A percentile compares a stretch with the other conserved stretches of the same genome.
Conservation (phyloP, 106 monocot genomes). For the Iris macrosiphon region DNA sequence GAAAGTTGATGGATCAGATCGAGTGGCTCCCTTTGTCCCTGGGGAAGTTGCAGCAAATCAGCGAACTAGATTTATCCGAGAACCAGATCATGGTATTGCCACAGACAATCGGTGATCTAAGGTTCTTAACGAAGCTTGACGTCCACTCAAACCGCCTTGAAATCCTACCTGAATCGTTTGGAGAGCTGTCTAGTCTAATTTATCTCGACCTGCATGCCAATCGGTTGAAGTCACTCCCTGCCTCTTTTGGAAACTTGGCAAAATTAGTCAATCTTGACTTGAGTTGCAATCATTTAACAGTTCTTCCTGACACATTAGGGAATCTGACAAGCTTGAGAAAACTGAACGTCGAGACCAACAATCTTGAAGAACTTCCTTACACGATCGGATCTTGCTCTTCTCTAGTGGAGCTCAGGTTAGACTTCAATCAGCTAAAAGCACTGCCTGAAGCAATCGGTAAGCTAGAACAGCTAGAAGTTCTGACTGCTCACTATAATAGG, state of each 20-base stretch:
- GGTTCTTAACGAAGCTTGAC: conserved; percentile 60
- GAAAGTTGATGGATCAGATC: conserved; percentile 77
- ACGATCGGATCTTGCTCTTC: conserved; percentile 72
- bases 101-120: conserved; percentile 52
- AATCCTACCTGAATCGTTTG: conserved; percentile 62
- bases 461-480: conserved; percentile 61
- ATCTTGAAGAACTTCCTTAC: conserved; percentile 93
- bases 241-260: conserved; percentile 63
- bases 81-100: conserved; percentile 80
- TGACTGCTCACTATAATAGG: conserved; percentile 83
- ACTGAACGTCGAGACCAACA: conserved; percentile 79
- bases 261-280: conserved; percentile 54
- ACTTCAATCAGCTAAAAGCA: conserved; percentile 87
- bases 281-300: conserved; percentile 57
- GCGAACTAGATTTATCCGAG: conserved; percentile 82
- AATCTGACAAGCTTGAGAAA: conserved; percentile 58
- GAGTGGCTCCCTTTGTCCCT: conserved; percentile 95
- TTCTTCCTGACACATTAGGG: conserved; percentile 67
- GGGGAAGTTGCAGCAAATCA: conserved; percentile 59
- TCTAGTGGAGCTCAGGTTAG: conserved; percentile 65
- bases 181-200: conserved; percentile 52
- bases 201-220: conserved; percentile 82
- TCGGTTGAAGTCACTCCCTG: conserved; percentile 47
- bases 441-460: conserved; percentile 91
- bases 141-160: conserved; percentile 78